These are phyloP conservation scores for Wickerhamomyces rabaulensis DNA, from an alignment of 805 yeast genomes.

Conservation along the genomic window DNA sequence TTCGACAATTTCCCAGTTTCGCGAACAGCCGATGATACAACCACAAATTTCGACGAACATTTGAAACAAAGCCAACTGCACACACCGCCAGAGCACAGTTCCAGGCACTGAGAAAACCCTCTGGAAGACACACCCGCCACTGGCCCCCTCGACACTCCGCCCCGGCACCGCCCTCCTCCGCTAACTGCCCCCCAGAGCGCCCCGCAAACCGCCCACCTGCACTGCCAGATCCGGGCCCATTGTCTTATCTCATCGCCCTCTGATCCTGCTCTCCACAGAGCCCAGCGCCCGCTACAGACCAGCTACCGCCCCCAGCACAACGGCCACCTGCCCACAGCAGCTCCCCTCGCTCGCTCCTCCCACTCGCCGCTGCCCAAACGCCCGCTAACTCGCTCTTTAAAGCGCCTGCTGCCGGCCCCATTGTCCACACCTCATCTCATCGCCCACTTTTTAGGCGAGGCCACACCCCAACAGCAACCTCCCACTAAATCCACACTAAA, in stretches of 20 bases:
- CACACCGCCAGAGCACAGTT: not conserved
- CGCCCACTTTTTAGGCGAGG: not conserved
- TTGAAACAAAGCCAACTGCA: not conserved
- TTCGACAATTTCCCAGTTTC: not conserved
- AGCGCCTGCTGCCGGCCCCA: no score
- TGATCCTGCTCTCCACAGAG: not conserved
- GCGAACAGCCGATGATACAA: not conserved
- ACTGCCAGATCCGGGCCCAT: not conserved
- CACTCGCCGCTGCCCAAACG: no score
- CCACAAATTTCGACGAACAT: not conserved
- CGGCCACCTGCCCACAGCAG: no score
- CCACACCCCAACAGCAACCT: not conserved
- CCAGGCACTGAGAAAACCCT: no score
- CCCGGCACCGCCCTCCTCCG: not conserved
- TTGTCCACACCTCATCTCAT: constrained; percentile 10
- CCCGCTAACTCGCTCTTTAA: no score
- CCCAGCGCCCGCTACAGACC: not conserved
- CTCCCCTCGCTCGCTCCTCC: no score
- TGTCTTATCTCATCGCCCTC: not conserved
- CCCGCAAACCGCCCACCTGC: not conserved
- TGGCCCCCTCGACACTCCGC: not conserved
- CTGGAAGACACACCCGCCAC: no score
- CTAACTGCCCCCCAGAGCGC: not conserved
- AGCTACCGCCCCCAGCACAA: no score
- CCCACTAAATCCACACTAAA: not conserved